Evolutionary conservation across 176 grass and related monocot genomes (phyloP).

Genomic region (sorghum (Sorghum bicolor)): Sorghum_bicolor_NCBIv3 NC_012876.2:62824501-62825000

Average conservation of each 20-base stretch:
- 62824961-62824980: neutral
- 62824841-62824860: neutral
- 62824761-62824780: conserved; percentile 85
- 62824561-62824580: conserved; percentile 33
- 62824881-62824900: neutral
- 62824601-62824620: neutral
- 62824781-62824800: conserved; percentile 75
- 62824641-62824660: conserved; percentile 82
- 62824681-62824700: conserved; percentile 72
- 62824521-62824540: conserved; percentile 63
- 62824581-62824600: conserved; percentile 5
- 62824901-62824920: neutral
- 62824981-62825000: neutral
- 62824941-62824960: neutral
- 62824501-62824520: conserved; percentile 73
- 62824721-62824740: conserved; percentile 57
- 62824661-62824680: conserved; percentile 75
- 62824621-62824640: neutral
- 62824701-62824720: conserved; percentile 58
- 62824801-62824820: conserved; percentile 71
- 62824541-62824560: conserved; percentile 64
- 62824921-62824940: neutral
- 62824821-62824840: conserved; percentile 68
- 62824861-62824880: neutral
- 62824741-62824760: conserved; percentile 58